Evolutionary conservation across 495 filamentous ascomycete species (phyloP), one percentile per base, ranked within the genome.

Genomic region (Penicillium atrosanguineum): DNA sequence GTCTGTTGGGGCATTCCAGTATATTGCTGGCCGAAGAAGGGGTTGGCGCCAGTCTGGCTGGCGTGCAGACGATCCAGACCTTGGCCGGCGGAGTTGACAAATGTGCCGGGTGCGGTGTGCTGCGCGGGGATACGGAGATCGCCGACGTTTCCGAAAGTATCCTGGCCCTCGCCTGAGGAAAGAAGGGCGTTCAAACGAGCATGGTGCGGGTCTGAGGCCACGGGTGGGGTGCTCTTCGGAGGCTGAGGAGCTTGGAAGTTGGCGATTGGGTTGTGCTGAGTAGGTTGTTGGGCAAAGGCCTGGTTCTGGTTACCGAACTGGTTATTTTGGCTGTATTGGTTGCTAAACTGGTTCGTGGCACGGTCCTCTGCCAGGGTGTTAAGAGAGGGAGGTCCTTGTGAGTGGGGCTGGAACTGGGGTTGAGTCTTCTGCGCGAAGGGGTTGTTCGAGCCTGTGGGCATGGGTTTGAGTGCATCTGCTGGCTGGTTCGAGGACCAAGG

Each of bases 111-210:
- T 1, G 94, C 91, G 0, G 94, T 99, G 71, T 99, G 94, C 69
- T 99, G 94, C 31, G 94, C 84, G 2, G 94, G 95, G 59, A 99
- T 95, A 69, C 94, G 91, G 28, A 96, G 79, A 48, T 97, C 86
- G 49, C 94, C 94, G 37, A 87, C 88, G 64, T 99, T 99, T 47
- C 94, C 94, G 67, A 96, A 99, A 1, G 95, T 97, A 67, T 99
- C 94, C 74, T 91, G 86, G 20, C 94, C 94, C 41, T 97, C 95
- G 51, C 94, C 91, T 20, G 78, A 78, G 7, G 88, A 81, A 41
- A 99, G 82, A 12, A 99, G 86, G n/a, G 88, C 83, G 60, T 97
- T 97, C 50, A 99, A 84, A 62, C 80, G 84, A n/a, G 87, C 83
- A 61, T 91, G 85, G 60, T 95, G 88, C 40, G 93, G 87, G 62